These are phyloP conservation scores for Agastache rugosa DNA, from an alignment of 257 asterid species.

Conservation along the genomic window DNA sequence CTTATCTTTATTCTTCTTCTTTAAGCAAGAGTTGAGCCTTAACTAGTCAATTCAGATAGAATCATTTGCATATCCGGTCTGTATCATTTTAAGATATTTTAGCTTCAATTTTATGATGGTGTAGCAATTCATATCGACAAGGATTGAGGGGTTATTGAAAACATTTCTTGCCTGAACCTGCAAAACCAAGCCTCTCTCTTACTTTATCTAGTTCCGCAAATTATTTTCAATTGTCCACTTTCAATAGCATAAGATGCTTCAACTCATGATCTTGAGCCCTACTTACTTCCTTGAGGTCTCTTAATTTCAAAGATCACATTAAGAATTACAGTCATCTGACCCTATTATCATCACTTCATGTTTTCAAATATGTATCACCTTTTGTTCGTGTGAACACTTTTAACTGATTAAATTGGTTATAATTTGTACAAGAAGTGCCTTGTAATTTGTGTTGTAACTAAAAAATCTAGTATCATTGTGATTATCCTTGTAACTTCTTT, in stretches of 20 bases:
- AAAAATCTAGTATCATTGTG: neutral
- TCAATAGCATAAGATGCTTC: slow-evolving; percentile 2
- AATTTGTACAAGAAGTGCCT: neutral
- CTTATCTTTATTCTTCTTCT: slow-evolving; percentile 3
- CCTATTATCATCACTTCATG: neutral
- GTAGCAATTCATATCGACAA: neutral
- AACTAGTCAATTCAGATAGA: neutral
- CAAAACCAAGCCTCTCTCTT: slow-evolving; percentile 23
- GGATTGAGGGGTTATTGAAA: slow-evolving; percentile 11
- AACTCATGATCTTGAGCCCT: slow-evolving; percentile 11
- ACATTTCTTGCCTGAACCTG: neutral
- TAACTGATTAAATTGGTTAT: slow-evolving; percentile 1
- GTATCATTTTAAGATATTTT: slow-evolving; percentile 6
- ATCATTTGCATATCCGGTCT: neutral
- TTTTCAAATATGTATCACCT: neutral
- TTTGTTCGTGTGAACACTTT: neutral
- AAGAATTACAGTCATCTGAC: slow-evolving; percentile 1
- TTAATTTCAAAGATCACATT: neutral
- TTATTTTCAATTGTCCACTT: neutral
- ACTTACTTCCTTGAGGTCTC: slow-evolving; percentile 6
- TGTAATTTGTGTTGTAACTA: neutral
- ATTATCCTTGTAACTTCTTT: neutral
- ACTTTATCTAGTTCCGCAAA: slow-evolving; percentile 2
- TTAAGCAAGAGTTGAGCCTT: neutral
- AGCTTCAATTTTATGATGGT: neutral